Percentiles rank a stretch among this genome's conserved stretches.
Conservation (phyloP, 2,329 filamentous ascomycete genomes). For the Exophiala mesophila region DNA sequence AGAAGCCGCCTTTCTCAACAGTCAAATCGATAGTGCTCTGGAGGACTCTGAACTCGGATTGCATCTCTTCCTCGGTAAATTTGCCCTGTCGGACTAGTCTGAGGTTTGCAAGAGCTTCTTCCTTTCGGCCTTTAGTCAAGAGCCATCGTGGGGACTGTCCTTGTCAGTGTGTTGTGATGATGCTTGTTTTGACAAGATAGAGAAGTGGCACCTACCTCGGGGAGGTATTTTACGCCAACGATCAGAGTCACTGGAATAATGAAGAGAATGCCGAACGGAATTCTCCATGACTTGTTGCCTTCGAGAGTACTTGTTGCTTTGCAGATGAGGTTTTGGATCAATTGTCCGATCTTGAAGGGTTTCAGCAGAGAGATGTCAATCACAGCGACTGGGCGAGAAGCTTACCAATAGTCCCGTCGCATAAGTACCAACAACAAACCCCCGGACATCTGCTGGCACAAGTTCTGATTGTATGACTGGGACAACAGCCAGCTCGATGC, state of each 20-base stretch:
- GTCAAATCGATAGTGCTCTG: background rate
- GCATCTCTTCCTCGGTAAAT: background rate
- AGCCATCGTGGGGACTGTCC: slow-evolving; percentile 58
- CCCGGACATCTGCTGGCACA: slow-evolving; percentile 37
- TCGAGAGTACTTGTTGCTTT: slow-evolving; percentile 54
- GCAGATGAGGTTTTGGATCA: slow-evolving; percentile 60
- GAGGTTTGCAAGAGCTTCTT: slow-evolving; percentile 49
- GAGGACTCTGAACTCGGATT: background rate
- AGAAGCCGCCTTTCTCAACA: background rate
- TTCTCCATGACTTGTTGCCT: slow-evolving; percentile 47
- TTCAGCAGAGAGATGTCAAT: no score
- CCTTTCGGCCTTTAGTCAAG: slow-evolving; percentile 60
- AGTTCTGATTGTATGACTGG: slow-evolving; percentile 92
- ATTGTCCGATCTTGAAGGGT: no score
- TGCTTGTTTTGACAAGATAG: no score
- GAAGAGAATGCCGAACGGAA: slow-evolving; percentile 26
- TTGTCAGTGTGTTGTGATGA: no score
- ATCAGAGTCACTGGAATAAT: slow-evolving; percentile 25
- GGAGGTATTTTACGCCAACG: slow-evolving; percentile 52
- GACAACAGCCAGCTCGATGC: slow-evolving; percentile 82
- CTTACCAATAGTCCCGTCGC: slow-evolving; percentile 58
- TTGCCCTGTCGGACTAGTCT: background rate
- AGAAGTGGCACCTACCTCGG: no score
- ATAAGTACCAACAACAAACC: slow-evolving; percentile 53
- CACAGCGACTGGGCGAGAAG: no score